A percentile compares a stretch with the other conserved stretches of the same genome.
Evolutionary conservation across 129 eudicot genomes (phyloP).

Genomic region (Cynara cardunculus): DNA sequence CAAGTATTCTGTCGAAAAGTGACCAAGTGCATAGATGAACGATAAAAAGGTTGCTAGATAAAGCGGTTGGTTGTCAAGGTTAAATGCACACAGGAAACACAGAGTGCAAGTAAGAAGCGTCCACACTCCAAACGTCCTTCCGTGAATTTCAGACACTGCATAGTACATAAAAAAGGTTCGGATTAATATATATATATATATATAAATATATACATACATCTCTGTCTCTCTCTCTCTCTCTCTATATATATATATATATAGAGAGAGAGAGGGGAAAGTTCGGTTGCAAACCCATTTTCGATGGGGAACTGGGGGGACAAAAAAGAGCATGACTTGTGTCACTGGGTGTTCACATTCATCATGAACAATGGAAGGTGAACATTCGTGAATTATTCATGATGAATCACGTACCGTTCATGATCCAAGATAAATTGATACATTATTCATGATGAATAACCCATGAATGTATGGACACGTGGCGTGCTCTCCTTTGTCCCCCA

Average conservation of each 20-base stretch:
- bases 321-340: neutral
- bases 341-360: no score
- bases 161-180: neutral
- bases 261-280: neutral
- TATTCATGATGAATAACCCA: neutral
- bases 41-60: constrained; percentile 78
- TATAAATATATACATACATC: no score
- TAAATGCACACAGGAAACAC: constrained; percentile 78
- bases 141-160: constrained; percentile 85
- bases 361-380: neutral
- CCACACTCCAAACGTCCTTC: constrained; percentile 92
- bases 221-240: no score
- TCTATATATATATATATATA: no score
- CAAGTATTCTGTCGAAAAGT: constrained; percentile 68
- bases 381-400: neutral
- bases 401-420: neutral
- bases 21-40: constrained; percentile 76
- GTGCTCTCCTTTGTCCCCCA: no score
- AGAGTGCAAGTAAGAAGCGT: constrained; percentile 82
- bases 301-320: neutral
- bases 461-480: neutral
- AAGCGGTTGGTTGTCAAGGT: constrained; percentile 80
- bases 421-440: no score
- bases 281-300: neutral
- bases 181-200: neutral